A percentile compares a stretch with the other conserved stretches of the same genome.
Evolutionary conservation across 2,329 filamentous ascomycete species (phyloP).

Genomic region (Aspergillus sojae): DNA sequence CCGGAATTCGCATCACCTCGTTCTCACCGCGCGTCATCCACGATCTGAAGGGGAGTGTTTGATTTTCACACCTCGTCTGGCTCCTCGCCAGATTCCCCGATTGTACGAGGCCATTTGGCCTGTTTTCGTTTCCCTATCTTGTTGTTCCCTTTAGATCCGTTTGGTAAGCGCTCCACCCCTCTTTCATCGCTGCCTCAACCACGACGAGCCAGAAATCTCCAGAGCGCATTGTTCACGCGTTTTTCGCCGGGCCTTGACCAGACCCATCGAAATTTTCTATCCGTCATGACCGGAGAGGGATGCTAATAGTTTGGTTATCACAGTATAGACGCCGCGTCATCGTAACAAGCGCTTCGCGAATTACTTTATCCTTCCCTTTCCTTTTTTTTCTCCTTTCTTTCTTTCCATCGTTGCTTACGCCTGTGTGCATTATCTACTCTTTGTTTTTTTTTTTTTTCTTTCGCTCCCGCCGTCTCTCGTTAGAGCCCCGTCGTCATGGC

Average conservation of each 20-base stretch:
- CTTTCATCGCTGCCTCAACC: slow-evolving; percentile 14
- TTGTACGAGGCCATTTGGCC: slow-evolving; percentile 33
- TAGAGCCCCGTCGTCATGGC: slow-evolving; percentile 62
- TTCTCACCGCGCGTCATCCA: slow-evolving; percentile 21
- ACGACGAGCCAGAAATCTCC: slow-evolving; percentile 15
- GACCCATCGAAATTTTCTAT: slow-evolving; percentile 11
- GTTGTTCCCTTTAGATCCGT: slow-evolving; percentile 30
- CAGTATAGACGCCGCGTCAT: slow-evolving; percentile 40
- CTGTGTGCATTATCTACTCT: slow-evolving; percentile 15
- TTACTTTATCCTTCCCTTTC: slow-evolving; percentile 27
- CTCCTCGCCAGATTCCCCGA: slow-evolving; percentile 29
- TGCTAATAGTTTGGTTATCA: slow-evolving; percentile 18
- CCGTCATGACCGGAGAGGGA: slow-evolving; percentile 7
- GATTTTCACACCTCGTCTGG: slow-evolving; percentile 26
- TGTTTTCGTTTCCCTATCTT: slow-evolving; percentile 25
- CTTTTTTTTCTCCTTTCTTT: slow-evolving; percentile 24
- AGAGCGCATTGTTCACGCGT: slow-evolving; percentile 25
- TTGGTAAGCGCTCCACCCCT: slow-evolving; percentile 30
- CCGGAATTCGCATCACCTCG: slow-evolving; percentile 22
- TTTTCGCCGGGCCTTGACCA: slow-evolving; percentile 2
- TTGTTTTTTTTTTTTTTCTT: slow-evolving; percentile 19
- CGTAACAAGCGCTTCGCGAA: slow-evolving; percentile 34
- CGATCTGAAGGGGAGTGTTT: slow-evolving; percentile 21
- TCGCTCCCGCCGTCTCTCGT: slow-evolving; percentile 30
- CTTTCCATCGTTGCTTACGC: slow-evolving; percentile 23